Percentiles rank a stretch among this genome's conserved stretches.
Conservation (phyloP, 2,329 filamentous ascomycete genomes). For the Didymosphaeria variabile region DNA sequence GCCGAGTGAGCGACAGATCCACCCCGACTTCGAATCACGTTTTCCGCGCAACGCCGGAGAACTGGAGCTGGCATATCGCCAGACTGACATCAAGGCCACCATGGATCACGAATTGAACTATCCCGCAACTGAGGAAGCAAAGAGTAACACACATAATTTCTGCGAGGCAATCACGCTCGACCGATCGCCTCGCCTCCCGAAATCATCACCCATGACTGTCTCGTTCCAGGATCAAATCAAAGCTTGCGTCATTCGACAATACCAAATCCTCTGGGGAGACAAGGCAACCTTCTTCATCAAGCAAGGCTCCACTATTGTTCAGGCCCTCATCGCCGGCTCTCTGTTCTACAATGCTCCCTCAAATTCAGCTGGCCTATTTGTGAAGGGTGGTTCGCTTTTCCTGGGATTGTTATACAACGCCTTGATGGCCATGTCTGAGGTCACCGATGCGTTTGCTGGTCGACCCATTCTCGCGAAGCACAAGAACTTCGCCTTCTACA, state of each 20-base stretch:
- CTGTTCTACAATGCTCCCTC: constrained; percentile 72
- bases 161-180: constrained; percentile 61
- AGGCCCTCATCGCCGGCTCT: constrained; percentile 71
- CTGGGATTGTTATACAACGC: constrained; percentile 70
- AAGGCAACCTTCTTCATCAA: constrained; percentile 71
- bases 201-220: constrained; percentile 62
- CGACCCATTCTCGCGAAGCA: constrained; percentile 90
- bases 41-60: constrained; percentile 56
- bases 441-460: constrained; percentile 65
- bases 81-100: constrained; percentile 56
- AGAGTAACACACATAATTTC: constrained; percentile 59
- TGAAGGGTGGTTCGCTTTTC: constrained; percentile 71
- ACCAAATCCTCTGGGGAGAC: constrained; percentile 72
- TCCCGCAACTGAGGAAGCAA: constrained; percentile 59
- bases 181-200: constrained; percentile 64
- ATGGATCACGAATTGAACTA: constrained; percentile 68
- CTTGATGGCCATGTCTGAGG: constrained; percentile 71
- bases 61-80: constrained; percentile 59
- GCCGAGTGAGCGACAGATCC: constrained; percentile 53
- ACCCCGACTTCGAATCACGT: constrained; percentile 49
- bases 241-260: constrained; percentile 67
- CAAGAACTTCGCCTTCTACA: constrained; percentile 83
- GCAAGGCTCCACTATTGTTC: constrained; percentile 64
- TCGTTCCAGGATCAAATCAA: constrained; percentile 57
- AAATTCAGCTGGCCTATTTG: constrained; percentile 68